These are phyloP conservation scores for Lachancea nothofagi DNA, from an alignment of 805 yeast species.

Conservation along the genomic window DNA sequence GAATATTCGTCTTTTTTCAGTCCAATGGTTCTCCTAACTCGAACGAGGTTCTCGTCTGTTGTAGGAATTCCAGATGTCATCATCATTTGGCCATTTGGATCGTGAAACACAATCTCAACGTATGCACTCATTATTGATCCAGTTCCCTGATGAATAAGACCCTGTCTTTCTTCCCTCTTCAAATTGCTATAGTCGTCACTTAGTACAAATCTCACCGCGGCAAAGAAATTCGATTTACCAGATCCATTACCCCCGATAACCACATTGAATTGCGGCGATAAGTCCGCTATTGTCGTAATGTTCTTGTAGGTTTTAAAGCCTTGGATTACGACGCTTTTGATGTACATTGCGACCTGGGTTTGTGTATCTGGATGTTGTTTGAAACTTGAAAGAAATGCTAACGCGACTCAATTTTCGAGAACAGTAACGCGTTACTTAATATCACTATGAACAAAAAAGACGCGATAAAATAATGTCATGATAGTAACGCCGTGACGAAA, in stretches of 20 bases:
- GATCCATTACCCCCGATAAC: constrained; percentile 93
- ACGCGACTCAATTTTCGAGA: constrained; percentile 2
- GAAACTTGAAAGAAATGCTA: not conserved
- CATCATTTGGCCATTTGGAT: constrained; percentile 69
- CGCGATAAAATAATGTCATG: no score
- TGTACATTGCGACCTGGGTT: constrained; percentile 32
- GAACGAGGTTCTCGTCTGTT: constrained; percentile 52
- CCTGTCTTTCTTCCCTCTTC: constrained; percentile 79
- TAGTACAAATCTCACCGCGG: constrained; percentile 87
- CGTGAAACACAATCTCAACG: constrained; percentile 86
- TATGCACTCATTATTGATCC: constrained; percentile 88
- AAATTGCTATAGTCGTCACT: constrained; percentile 85
- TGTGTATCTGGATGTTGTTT: not conserved
- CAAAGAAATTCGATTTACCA: constrained; percentile 92
- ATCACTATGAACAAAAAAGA: constrained; percentile 1
- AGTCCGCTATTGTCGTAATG: constrained; percentile 66
- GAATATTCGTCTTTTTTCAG: constrained; percentile 87
- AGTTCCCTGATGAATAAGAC: constrained; percentile 84
- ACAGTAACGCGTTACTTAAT: constrained; percentile 5
- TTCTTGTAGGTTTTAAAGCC: constrained; percentile 93
- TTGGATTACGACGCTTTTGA: constrained; percentile 61
- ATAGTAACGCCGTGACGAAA: no score
- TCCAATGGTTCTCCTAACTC: constrained; percentile 86
- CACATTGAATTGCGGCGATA: constrained; percentile 81
- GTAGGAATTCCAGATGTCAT: constrained; percentile 39